A percentile compares a stretch with the other conserved stretches of the same genome.
Conservation (phyloP, 805 yeast species). For the Monosporozyma solicola region DNA sequence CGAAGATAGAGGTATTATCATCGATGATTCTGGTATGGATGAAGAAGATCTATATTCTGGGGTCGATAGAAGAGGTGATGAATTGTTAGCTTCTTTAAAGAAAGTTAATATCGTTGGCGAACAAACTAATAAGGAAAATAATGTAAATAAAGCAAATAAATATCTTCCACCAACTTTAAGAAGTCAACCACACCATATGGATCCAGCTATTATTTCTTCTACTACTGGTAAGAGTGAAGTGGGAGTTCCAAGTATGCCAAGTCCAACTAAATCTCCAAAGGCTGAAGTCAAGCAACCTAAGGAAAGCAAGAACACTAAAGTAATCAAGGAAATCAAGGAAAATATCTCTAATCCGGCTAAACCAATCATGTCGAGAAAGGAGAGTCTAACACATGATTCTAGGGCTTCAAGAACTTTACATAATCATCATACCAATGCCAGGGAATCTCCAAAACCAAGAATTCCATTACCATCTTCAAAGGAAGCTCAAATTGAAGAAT, state of each 20-base stretch:
- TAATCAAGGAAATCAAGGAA: background rate
- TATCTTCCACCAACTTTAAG: slow-evolving; percentile 29
- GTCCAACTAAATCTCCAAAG: background rate
- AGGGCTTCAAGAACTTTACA: background rate
- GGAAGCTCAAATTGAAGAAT: slow-evolving; percentile 56
- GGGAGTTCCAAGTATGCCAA: background rate
- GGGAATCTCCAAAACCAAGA: slow-evolving; percentile 4
- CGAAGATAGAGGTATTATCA: slow-evolving; percentile 75
- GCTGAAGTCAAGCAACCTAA: background rate
- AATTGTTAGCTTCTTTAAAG: slow-evolving; percentile 27
- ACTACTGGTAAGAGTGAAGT: slow-evolving; percentile 2
- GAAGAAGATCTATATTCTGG: slow-evolving; percentile 97
- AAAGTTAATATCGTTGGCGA: slow-evolving; percentile 20
- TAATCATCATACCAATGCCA: slow-evolving; percentile 3
- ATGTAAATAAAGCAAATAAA: slow-evolving; percentile 25
- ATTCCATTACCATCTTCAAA: slow-evolving; percentile 21
- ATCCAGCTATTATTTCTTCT: slow-evolving; percentile 30
- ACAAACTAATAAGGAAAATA: background rate
- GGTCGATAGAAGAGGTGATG: slow-evolving; percentile 42
- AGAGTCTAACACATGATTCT: background rate
- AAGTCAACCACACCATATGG: slow-evolving; percentile 27
- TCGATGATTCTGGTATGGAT: slow-evolving; percentile 81
- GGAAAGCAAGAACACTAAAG: background rate
- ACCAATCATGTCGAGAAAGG: background rate
- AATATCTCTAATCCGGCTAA: background rate